A percentile compares a stretch with the other conserved stretches of the same genome.
Conservation (phyloP, 2,329 filamentous ascomycete species). For the Hypoxylon sp. region DNA sequence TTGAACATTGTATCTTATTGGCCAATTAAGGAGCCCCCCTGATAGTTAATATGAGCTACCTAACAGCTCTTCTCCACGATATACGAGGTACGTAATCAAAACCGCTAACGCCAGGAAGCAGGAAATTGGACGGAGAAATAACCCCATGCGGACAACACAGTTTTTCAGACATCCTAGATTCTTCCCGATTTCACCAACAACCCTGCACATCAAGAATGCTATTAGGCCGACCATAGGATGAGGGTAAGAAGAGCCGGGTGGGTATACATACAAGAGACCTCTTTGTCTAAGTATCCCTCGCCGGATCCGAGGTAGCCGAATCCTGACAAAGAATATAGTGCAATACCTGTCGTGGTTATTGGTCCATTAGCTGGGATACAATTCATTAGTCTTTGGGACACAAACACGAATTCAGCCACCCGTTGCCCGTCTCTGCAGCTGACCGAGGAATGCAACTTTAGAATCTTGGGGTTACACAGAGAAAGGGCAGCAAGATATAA, state of each 20-base stretch:
- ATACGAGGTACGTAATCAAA: constrained; percentile 16
- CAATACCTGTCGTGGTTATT: constrained; percentile 1
- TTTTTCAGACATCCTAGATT: constrained; percentile 5
- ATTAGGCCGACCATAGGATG: too few species aligned
- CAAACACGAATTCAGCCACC: constrained; percentile 13
- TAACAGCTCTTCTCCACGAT: constrained; percentile 5
- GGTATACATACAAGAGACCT: too few species aligned
- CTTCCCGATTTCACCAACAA: neutral
- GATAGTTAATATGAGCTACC: neutral
- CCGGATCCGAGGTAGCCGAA: too few species aligned
- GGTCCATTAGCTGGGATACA: neutral
- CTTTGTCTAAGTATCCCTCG: too few species aligned
- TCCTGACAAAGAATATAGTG: too few species aligned
- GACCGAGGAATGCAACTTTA: neutral
- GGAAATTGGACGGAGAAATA: constrained; percentile 13
- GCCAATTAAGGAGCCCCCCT: neutral
- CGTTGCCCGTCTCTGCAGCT: neutral
- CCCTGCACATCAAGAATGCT: constrained; percentile 1
- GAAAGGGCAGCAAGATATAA: constrained; percentile 5
- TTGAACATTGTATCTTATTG: neutral
- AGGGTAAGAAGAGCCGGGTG: too few species aligned
- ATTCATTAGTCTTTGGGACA: constrained; percentile 9
- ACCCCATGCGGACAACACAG: constrained; percentile 4
- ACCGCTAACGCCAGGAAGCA: neutral
- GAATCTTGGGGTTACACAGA: neutral